These are phyloP conservation scores for Vitis rotundifolia DNA, from an alignment of 164 flowering plant species.

Conservation along the genomic window DNA sequence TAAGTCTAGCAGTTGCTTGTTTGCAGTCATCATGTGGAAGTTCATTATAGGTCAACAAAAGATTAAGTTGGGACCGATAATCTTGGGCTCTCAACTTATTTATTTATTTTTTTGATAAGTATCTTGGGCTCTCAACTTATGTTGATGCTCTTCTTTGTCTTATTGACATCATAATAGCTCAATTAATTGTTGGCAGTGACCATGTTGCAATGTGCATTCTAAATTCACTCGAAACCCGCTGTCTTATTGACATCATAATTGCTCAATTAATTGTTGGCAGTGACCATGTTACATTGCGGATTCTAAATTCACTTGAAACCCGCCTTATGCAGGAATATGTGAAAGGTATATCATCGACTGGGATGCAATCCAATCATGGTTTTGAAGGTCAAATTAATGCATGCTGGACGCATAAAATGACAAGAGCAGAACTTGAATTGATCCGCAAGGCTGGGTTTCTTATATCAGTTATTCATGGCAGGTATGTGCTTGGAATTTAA, in stretches of 20 bases:
- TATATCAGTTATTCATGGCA: constrained; percentile 92
- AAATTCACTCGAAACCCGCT: background rate
- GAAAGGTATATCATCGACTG: constrained; percentile 71
- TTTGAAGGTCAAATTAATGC: constrained; percentile 93
- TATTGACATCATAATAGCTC: background rate
- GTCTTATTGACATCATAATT: background rate
- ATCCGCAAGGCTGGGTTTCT: constrained; percentile 75
- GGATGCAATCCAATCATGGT: constrained; percentile 88
- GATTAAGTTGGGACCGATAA: too few relatives aligned
- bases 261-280: background rate
- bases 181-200: background rate
- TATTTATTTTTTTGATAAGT: too few relatives aligned
- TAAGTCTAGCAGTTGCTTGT: too few relatives aligned
- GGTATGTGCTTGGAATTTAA: constrained; percentile 35
- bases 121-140: too few relatives aligned
- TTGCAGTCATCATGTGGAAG: too few relatives aligned
- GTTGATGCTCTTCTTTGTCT: too few relatives aligned
- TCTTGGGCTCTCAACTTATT: too few relatives aligned
- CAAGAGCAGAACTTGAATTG: constrained; percentile 57
- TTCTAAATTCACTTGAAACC: background rate
- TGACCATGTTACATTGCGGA: background rate
- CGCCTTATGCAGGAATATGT: constrained; percentile 72
- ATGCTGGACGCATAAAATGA: constrained; percentile 90
- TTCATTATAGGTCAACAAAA: too few relatives aligned
- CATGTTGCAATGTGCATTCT: background rate